Conservation (phyloP, 306 rosid genomes). For the Alnus rubra region DNA sequence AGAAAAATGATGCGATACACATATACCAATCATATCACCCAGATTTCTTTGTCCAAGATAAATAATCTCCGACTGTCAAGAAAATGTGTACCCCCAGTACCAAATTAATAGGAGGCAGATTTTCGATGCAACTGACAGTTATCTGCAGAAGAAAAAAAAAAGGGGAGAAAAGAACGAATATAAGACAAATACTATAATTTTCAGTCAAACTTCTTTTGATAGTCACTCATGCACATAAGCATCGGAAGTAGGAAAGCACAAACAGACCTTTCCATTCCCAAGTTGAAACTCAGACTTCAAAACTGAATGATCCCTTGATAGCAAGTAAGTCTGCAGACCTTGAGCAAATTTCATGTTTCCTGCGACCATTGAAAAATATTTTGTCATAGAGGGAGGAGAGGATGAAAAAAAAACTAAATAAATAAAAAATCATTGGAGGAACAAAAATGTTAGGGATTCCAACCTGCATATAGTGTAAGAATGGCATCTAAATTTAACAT, state of each 20-base stretch:
- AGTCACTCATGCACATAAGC: neutral
- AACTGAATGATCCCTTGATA: conserved; percentile 71
- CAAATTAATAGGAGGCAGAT: conserved; percentile 51
- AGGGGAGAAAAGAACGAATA: neutral
- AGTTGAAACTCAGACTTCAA: conserved; percentile 70
- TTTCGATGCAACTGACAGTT: conserved; percentile 54
- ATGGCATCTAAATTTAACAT: conserved; percentile 50
- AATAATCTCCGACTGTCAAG: conserved; percentile 64
- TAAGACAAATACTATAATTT: conserved; percentile 6
- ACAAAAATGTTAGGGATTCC: neutral
- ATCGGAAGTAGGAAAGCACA: neutral
- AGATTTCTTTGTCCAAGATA: neutral
- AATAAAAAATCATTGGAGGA: neutral
- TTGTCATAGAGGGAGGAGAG: neutral
- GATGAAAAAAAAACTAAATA: neutral
- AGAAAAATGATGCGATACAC: neutral
- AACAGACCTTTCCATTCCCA: conserved; percentile 79
- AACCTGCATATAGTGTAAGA: conserved; percentile 56
- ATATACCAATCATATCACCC: neutral
- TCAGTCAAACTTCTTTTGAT: neutral
- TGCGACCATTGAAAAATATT: conserved; percentile 32
- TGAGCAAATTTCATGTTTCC: conserved; percentile 55
- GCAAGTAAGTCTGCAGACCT: conserved; percentile 53
- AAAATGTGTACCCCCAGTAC: conserved; percentile 60
- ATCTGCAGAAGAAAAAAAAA: conserved; percentile 44